Evolutionary conservation across 768 basidiomycete species (phyloP).

Genomic region (Tricholoma furcatifolium): DNA sequence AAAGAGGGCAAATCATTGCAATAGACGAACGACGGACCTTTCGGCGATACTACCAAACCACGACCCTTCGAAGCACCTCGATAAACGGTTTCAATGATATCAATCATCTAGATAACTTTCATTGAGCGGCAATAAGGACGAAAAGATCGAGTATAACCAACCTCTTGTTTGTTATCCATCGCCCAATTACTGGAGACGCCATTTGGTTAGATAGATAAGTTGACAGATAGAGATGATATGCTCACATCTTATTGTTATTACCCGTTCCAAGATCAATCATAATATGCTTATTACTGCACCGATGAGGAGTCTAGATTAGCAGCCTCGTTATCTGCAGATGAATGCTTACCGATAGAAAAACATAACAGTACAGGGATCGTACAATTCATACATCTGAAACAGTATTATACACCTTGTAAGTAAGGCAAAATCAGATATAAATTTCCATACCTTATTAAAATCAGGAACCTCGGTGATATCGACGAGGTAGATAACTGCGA

Average conservation of each 20-base stretch:
- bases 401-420: background rate
- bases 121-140: constrained; percentile 1
- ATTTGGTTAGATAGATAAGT: constrained; percentile 9
- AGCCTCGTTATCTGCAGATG: background rate
- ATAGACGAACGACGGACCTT: constrained; percentile 49
- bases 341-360: constrained; percentile 89
- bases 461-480: constrained; percentile 98
- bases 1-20: too few species aligned
- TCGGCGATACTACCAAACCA: constrained; percentile 95
- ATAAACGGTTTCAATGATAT: constrained; percentile 98
- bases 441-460: constrained; percentile 82
- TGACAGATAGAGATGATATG: constrained; percentile 10
- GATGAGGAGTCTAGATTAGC: constrained; percentile 8
- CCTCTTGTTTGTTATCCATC: constrained; percentile 98
- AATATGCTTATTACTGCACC: constrained; percentile 90
- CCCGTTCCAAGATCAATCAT: constrained; percentile 99
- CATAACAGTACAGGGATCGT: constrained; percentile 97
- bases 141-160: constrained; percentile 27
- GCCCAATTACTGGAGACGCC: constrained; percentile 82
- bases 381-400: constrained; percentile 94
- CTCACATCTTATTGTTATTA: constrained; percentile 99
- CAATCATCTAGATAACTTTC: constrained; percentile 67
- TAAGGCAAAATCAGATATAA: background rate
- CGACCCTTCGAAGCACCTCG: constrained; percentile 97
- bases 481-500: constrained; percentile 92